Conservation (phyloP, 2,329 filamentous ascomycete genomes). For the Aspergillus oerlinghausenensis region DNA sequence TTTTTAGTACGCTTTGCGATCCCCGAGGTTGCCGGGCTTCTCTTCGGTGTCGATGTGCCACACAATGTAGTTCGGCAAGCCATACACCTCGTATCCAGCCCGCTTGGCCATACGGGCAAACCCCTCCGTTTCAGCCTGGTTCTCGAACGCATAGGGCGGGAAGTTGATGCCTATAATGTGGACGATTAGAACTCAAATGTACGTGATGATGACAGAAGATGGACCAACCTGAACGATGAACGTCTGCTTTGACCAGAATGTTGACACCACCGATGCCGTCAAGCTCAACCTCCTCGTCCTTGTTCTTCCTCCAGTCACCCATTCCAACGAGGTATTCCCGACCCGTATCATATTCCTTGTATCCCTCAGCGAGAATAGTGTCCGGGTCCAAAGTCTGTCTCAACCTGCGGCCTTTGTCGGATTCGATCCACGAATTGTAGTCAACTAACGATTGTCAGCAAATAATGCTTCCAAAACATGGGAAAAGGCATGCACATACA, state of each 20-base stretch:
- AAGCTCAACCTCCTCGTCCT: conserved; percentile 85
- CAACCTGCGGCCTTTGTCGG: conserved; percentile 74
- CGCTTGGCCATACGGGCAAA: conserved; percentile 99
- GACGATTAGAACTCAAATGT: conserved; percentile 15
- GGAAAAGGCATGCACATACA: conserved; percentile 56
- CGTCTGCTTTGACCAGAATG: conserved; percentile 95
- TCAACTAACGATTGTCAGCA: conserved; percentile 60
- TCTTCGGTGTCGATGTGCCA: conserved; percentile 98
- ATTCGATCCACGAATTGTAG: conserved; percentile 98
- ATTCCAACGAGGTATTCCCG: conserved; percentile 84
- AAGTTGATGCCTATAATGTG: conserved; percentile 79
- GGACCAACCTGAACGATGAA: conserved; percentile 78
- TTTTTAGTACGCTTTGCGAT: conserved; percentile 36
- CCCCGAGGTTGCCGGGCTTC: conserved; percentile 70
- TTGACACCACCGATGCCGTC: conserved; percentile 97
- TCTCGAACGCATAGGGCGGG: conserved; percentile 92
- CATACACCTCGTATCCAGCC: conserved; percentile 86
- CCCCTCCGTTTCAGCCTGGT: conserved; percentile 97
- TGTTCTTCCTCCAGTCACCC: conserved; percentile 89
- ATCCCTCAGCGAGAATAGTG: conserved; percentile 85
- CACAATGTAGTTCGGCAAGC: conserved; percentile 94
- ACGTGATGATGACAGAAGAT: neutral
- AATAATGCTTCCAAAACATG: conserved; percentile 1
- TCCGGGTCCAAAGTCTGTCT: conserved; percentile 71
- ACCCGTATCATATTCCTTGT: conserved; percentile 88